Evolutionary conservation across 163 green algal genomes (phyloP), one percentile per base, ranked within the genome.

Genomic region (Trebouxia gelatinosa): DNA sequence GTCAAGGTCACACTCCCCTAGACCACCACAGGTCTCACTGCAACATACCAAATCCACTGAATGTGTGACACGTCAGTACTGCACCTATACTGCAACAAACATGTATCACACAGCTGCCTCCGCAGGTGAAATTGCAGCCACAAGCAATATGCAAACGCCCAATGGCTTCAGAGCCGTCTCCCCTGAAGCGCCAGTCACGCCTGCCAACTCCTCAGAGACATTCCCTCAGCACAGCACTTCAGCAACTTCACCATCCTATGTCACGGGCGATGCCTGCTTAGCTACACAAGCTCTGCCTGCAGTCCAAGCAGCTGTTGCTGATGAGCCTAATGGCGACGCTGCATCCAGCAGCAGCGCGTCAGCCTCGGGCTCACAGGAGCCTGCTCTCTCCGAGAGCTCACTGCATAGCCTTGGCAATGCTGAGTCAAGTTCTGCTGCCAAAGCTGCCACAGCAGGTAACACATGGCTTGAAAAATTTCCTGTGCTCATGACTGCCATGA

Each of bases 51-150:
- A n/a, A n/a, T n/a, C n/a, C n/a, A n/a, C n/a, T n/a, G n/a, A n/a
- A n/a, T n/a, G n/a, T n/a, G n/a, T n/a, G n/a, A n/a, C n/a, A n/a
- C n/a, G n/a, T n/a, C n/a, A n/a, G n/a, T n/a, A n/a, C n/a, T n/a
- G n/a, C n/a, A n/a, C n/a, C n/a, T n/a, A n/a, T n/a, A n/a, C n/a
- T n/a, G n/a, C n/a, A n/a, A n/a, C n/a, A n/a, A n/a, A n/a, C n/a
- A n/a, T n/a, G n/a, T n/a, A n/a, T n/a, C n/a, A n/a, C n/a, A n/a
- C n/a, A n/a, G n/a, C n/a, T n/a, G n/a, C n/a, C n/a, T n/a, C n/a
- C n/a, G n/a, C n/a, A n/a, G n/a, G n/a, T n/a, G n/a, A 80, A n/a
- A 79, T 83, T 74, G 43, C 67, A 43, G 58, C 78, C 26, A 58
- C 43, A 29, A 81, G 78, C 46, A 67, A 37, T 37, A 72, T 54